phyloP scores from a whole-genome alignment of 2,329 filamentous ascomycete genomes.

The Aphanoascus verrucosus region DNA sequence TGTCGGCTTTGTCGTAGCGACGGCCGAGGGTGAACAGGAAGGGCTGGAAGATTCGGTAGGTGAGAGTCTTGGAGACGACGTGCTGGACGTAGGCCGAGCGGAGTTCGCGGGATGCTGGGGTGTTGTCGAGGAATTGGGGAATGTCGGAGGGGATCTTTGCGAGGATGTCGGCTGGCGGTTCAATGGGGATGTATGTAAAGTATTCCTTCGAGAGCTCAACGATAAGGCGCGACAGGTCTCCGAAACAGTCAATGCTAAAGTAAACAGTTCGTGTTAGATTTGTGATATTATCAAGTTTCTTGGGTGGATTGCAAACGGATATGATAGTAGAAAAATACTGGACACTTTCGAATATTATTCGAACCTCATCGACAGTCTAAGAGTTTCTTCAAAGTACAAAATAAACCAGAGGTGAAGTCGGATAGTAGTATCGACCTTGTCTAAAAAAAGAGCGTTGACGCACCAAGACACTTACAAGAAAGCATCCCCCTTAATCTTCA shows the following conservation, averaged over 20 bases:
- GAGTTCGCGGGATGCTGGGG: constrained; percentile 41
- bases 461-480: constrained; percentile 40
- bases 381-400: constrained; percentile 13
- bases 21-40: constrained; percentile 48
- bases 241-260: constrained; percentile 43
- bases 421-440: background rate
- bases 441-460: constrained; percentile 6
- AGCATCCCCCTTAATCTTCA: constrained; percentile 40
- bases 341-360: constrained; percentile 11
- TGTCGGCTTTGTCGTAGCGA: constrained; percentile 47
- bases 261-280: constrained; percentile 19
- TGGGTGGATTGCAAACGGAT: background rate
- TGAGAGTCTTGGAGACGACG: constrained; percentile 47
- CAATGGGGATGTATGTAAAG: constrained; percentile 43
- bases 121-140: constrained; percentile 47
- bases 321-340: constrained; percentile 8
- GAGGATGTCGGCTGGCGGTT: constrained; percentile 41
- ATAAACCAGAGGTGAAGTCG: constrained; percentile 6
- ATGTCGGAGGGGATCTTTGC: constrained; percentile 43
- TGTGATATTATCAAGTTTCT: background rate
- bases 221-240: constrained; percentile 42
- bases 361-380: constrained; percentile 7
- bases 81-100: constrained; percentile 46
- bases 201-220: constrained; percentile 43
- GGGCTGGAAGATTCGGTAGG: constrained; percentile 46